A percentile compares a stretch with the other conserved stretches of the same genome.
Conservation (phyloP, 306 rosid species). For the Cicer bijugum region DNA sequence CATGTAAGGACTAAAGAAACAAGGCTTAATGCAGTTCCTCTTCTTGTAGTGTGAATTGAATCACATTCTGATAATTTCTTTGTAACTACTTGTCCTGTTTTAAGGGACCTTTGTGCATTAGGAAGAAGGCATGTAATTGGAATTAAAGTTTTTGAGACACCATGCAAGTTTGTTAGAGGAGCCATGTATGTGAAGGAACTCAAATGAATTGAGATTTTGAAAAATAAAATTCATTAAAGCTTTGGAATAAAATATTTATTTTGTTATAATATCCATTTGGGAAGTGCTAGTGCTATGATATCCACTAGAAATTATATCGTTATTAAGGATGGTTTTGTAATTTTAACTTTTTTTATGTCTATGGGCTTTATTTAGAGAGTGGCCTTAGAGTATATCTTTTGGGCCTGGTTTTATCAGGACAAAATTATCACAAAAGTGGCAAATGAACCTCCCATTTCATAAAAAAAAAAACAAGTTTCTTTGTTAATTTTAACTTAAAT, state of each 20-base stretch:
- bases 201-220: conserved; percentile 20
- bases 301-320: conserved; percentile 60
- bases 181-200: conserved; percentile 60
- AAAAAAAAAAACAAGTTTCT: too few species aligned
- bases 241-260: conserved; percentile 15
- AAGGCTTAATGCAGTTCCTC: conserved; percentile 67
- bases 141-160: conserved; percentile 59
- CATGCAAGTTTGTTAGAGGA: conserved; percentile 63
- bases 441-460: background rate
- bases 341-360: background rate
- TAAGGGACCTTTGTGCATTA: conserved; percentile 42
- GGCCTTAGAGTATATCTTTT: background rate
- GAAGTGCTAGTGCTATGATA: conserved; percentile 38
- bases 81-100: conserved; percentile 46
- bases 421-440: background rate
- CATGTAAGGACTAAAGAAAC: conserved; percentile 63
- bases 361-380: background rate
- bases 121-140: conserved; percentile 59
- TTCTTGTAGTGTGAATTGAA: conserved; percentile 62
- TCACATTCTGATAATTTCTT: conserved; percentile 52
- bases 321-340: conserved; percentile 49
- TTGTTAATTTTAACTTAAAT: too few species aligned
- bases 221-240: conserved; percentile 12
- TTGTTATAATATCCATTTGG: conserved; percentile 49
- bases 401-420: background rate